Conservation (phyloP, 2,329 filamentous ascomycete genomes). For the Fusarium dimerum region DNA sequence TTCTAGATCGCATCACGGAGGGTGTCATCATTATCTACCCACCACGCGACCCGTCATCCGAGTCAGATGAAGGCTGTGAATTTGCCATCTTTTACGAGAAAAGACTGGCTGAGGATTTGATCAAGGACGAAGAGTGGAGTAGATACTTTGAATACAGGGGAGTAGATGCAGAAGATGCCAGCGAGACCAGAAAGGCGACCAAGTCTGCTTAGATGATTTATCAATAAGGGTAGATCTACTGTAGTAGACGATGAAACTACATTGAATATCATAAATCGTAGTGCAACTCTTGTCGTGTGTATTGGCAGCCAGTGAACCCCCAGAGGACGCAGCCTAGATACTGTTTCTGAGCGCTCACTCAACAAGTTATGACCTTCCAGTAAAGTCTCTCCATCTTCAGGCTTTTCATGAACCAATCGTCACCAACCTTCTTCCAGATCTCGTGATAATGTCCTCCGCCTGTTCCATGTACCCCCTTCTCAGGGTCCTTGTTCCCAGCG, state of each 20-base stretch:
- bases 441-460: slow-evolving; percentile 17
- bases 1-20: slow-evolving; percentile 32
- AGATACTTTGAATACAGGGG: slow-evolving; percentile 41
- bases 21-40: slow-evolving; percentile 36
- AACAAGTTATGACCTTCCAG: slow-evolving; percentile 8
- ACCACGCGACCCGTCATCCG: slow-evolving; percentile 21
- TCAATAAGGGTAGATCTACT: background rate
- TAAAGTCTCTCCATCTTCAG: slow-evolving; percentile 17
- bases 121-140: slow-evolving; percentile 37
- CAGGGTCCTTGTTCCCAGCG: background rate
- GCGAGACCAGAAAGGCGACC: background rate
- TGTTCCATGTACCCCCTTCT: slow-evolving; percentile 3
- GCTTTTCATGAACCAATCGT: slow-evolving; percentile 16
- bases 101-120: slow-evolving; percentile 30
- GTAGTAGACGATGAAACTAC: no score
- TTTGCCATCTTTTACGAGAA: slow-evolving; percentile 39
- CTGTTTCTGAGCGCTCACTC: no score
- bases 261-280: no score
- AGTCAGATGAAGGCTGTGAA: slow-evolving; percentile 38
- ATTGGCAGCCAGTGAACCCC: no score
- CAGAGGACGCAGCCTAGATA: no score
- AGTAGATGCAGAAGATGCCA: slow-evolving; percentile 26
- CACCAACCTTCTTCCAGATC: slow-evolving; percentile 8
- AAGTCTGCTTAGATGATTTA: background rate
- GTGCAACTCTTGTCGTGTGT: no score